phyloP scores from a whole-genome alignment of 2,329 filamentous ascomycete genomes.

The Apiospora saccharicola region DNA sequence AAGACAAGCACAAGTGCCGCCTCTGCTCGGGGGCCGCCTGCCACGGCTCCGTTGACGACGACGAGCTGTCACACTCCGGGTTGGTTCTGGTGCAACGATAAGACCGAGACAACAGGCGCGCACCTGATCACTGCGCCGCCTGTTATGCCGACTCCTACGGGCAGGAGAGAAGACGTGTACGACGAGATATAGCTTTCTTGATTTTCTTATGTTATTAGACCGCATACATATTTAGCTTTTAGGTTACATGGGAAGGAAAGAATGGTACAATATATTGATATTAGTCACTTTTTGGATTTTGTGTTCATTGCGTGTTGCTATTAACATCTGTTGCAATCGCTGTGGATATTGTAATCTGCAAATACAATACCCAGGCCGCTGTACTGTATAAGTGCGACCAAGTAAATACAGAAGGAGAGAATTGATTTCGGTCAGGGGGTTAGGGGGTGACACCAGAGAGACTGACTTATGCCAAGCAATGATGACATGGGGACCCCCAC shows the following conservation, averaged over 20 bases:
- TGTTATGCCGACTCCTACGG: slow-evolving; percentile 24
- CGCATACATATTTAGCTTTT: not conserved
- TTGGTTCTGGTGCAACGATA: slow-evolving; percentile 34
- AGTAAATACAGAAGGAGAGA: no score
- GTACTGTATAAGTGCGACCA: not conserved
- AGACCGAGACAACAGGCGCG: slow-evolving; percentile 15
- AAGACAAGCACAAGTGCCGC: slow-evolving; percentile 44
- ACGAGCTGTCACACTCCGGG: slow-evolving; percentile 39
- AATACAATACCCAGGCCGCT: not conserved
- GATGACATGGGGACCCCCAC: slow-evolving; percentile 7
- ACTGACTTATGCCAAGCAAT: not conserved
- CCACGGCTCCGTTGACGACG: slow-evolving; percentile 45
- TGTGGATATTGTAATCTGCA: not conserved
- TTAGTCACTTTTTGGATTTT: not conserved
- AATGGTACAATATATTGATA: slow-evolving; percentile 1
- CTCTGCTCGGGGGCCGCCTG: slow-evolving; percentile 41
- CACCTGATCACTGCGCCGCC: slow-evolving; percentile 29
- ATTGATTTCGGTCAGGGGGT: no score
- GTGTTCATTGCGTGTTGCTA: not conserved
- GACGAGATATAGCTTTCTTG: slow-evolving; percentile 18
- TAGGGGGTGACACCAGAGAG: not conserved
- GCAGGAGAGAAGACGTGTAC: slow-evolving; percentile 11
- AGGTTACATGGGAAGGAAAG: not conserved
- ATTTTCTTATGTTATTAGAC: not conserved
- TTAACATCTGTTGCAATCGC: not conserved